phyloP scores from a whole-genome alignment of 148 eudicot genomes.

The Dianthus caryophyllus region DNA sequence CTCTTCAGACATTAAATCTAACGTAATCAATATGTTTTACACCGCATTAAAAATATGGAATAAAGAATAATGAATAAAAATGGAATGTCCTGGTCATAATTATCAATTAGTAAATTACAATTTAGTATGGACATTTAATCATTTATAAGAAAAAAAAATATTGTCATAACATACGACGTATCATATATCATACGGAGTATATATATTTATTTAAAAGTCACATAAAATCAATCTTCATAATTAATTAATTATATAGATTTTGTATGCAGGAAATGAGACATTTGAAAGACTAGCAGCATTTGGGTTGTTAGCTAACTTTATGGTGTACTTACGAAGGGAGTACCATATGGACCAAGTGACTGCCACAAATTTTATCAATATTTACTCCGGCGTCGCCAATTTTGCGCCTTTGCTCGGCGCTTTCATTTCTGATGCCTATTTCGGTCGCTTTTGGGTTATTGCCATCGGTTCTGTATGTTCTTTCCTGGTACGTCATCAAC shows the following conservation, averaged over 20 bases:
- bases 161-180: not conserved
- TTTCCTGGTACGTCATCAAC: conserved; percentile 39
- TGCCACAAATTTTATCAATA: conserved; percentile 56
- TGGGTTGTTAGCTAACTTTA: conserved; percentile 68
- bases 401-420: conserved; percentile 82
- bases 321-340: conserved; percentile 53
- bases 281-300: conserved; percentile 76
- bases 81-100: too few relatives aligned
- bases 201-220: too few relatives aligned
- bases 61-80: too few relatives aligned
- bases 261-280: conserved; percentile 71
- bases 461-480: conserved; percentile 49
- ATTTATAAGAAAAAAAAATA: too few relatives aligned
- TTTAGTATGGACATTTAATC: too few relatives aligned
- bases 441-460: conserved; percentile 68
- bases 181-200: too few relatives aligned
- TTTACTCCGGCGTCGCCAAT: conserved; percentile 51
- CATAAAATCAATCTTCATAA: too few relatives aligned
- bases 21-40: too few relatives aligned
- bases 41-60: too few relatives aligned
- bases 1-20: too few relatives aligned
- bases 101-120: too few relatives aligned
- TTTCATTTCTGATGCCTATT: conserved; percentile 62
- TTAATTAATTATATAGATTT: not conserved
- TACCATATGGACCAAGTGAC: conserved; percentile 77